phyloP scores from a whole-genome alignment of 768 basidiomycete genomes.

The Boletus sp. region DNA sequence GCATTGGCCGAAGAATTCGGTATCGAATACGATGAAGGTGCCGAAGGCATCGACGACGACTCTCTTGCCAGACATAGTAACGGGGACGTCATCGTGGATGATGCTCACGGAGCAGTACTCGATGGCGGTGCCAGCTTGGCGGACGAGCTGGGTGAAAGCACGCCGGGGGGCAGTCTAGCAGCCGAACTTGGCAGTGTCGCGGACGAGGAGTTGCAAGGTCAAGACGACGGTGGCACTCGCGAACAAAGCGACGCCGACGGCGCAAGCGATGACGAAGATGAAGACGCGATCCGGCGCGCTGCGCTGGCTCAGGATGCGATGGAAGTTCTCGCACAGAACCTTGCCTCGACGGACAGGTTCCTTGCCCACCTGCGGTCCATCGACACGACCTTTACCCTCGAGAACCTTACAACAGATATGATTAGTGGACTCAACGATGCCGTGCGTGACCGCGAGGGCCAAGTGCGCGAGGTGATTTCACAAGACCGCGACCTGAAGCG shows the following conservation, averaged over 20 bases:
- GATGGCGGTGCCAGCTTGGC: conserved; percentile 39
- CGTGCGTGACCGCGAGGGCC: conserved; percentile 73
- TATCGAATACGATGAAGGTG: conserved; percentile 85
- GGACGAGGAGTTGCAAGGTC: conserved; percentile 17
- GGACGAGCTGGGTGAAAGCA: conserved; percentile 37
- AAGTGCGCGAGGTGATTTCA: conserved; percentile 74
- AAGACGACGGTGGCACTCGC: conserved; percentile 12
- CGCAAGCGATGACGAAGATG: conserved; percentile 28
- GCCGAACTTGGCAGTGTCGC: conserved; percentile 22
- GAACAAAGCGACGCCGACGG: conserved; percentile 9
- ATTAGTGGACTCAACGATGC: conserved; percentile 77
- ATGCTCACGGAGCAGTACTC: conserved; percentile 30
- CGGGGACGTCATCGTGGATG: conserved; percentile 29
- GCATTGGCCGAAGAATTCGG: conserved; percentile 86
- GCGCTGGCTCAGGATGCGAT: conserved; percentile 55
- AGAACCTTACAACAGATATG: conserved; percentile 70
- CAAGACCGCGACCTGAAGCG: conserved; percentile 78
- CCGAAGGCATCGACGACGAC: conserved; percentile 65
- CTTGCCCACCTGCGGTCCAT: conserved; percentile 67
- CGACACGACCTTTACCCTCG: conserved; percentile 54
- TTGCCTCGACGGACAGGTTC: conserved; percentile 77
- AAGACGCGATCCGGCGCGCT: conserved; percentile 25
- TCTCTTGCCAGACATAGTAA: conserved; percentile 27
- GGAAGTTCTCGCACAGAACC: conserved; percentile 67
- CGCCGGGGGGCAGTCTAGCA: conserved; percentile 20